These are phyloP conservation scores for Blastocladiella britannica DNA, from an alignment of 192 early-diverging fungal species.

Conservation along the genomic window DNA sequence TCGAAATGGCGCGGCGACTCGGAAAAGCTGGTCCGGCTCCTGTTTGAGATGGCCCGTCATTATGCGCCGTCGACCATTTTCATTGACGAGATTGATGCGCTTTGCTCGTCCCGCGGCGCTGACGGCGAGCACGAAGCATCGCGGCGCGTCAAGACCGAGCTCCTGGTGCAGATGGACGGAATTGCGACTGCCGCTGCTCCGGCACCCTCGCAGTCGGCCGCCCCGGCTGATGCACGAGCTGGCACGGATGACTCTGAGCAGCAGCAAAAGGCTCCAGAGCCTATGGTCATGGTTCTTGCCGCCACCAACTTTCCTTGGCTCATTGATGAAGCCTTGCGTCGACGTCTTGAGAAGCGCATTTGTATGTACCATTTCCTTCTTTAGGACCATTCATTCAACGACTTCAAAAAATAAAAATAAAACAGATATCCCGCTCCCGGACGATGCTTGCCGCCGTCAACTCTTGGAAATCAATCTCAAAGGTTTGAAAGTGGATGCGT, in stretches of 20 bases:
- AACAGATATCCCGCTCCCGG: slow-evolving; percentile 28
- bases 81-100: slow-evolving; percentile 42
- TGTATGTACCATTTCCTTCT: no score
- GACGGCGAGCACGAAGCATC: slow-evolving; percentile 26
- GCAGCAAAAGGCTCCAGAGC: slow-evolving; percentile 7
- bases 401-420: background rate
- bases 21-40: slow-evolving; percentile 34
- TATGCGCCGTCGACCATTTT: slow-evolving; percentile 42
- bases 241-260: background rate
- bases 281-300: slow-evolving; percentile 39
- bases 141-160: slow-evolving; percentile 32
- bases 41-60: slow-evolving; percentile 38
- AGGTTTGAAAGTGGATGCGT: slow-evolving; percentile 16
- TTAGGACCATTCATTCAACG: background rate
- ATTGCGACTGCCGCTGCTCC: slow-evolving; percentile 12
- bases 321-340: slow-evolving; percentile 39
- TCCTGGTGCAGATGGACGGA: slow-evolving; percentile 47
- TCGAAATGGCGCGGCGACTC: slow-evolving; percentile 42
- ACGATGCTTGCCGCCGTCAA: slow-evolving; percentile 22
- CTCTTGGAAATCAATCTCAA: slow-evolving; percentile 28
- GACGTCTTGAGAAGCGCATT: slow-evolving; percentile 37
- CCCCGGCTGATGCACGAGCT: slow-evolving; percentile 9
- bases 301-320: slow-evolving; percentile 54
- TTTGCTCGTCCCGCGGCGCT: slow-evolving; percentile 11
- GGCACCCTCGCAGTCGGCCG: no score